Evolutionary conservation across 495 filamentous ascomycete genomes (phyloP), one percentile per base, ranked within the genome.

Genomic region (Glutinoglossum americanum): DNA sequence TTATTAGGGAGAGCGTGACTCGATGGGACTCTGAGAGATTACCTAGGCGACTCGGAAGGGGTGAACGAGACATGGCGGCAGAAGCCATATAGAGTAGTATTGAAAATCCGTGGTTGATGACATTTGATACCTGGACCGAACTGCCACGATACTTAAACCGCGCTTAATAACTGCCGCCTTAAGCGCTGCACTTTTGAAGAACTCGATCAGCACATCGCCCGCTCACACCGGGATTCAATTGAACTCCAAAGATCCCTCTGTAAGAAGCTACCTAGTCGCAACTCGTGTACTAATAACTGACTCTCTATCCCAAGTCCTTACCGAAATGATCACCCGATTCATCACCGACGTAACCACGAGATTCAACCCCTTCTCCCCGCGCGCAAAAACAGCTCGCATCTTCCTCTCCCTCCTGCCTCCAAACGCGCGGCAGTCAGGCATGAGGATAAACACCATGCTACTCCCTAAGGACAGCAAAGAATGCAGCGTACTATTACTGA

Each of bases 331-430:
- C 48, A 93, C 86, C 53, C 75, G 78, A 63, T 87, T 83, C 74
- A 83, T 98, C 71, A 84, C 87, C 65, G 76, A 84, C 64, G 81
- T 97, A 60, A 76, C 77, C 59, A 82, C 86, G 62, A 77, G 75
- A 64, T 96, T 95, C 82, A 94, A 94, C 71, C 93, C 93, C 23
- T 99, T 97, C 79, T 79, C 76, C 5, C 73, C 77, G 15, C 72
- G 75, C 63, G 75, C 83, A 37, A 86, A 87, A 63, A 82, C 88
- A 32, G 87, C 87, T 33, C 81, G 93, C 13, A 70, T 89, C 49
- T 88, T 99, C 67, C 83, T 97, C 61, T 81, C 85, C 25, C 75
- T 83, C 48, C 81, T 99, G n/a, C 90, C 92, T 8, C 77, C 84
- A 23, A 79, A 84, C 57, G 83, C 87, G 27, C 79, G 86, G 47